Conservation (phyloP, 2,329 filamentous ascomycete species). For the Cercospora canescens region DNA sequence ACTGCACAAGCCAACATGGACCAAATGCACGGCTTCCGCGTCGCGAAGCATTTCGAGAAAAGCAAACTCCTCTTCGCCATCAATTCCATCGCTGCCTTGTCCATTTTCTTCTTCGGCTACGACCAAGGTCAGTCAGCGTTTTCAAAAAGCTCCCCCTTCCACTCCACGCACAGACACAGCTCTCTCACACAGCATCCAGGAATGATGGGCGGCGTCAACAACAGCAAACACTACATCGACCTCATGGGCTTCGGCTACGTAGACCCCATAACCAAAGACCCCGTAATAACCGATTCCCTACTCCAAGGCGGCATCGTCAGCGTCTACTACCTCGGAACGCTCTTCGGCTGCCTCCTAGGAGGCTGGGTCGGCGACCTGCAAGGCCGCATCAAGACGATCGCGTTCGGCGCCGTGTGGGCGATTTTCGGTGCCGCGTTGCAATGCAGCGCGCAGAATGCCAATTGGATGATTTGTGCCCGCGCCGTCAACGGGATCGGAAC, state of each 20-base stretch:
- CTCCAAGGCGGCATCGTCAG: slow-evolving; percentile 64
- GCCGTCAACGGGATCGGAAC: slow-evolving; percentile 55
- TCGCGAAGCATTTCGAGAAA: slow-evolving; percentile 52
- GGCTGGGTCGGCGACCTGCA: slow-evolving; percentile 65
- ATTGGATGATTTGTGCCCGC: slow-evolving; percentile 59
- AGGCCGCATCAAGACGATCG: slow-evolving; percentile 65
- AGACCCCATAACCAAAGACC: slow-evolving; percentile 37
- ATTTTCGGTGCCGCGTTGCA: slow-evolving; percentile 61
- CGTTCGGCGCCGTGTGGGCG: slow-evolving; percentile 51
- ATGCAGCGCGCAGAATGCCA: slow-evolving; percentile 63
- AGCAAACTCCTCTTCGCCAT: slow-evolving; percentile 58
- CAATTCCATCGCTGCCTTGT: slow-evolving; percentile 63
- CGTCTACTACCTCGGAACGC: slow-evolving; percentile 61
- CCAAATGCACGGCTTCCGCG: slow-evolving; percentile 27
- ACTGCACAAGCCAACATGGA: slow-evolving; percentile 18
- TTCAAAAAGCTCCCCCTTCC: not conserved
- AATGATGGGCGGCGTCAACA: slow-evolving; percentile 66
- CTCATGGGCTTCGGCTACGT: slow-evolving; percentile 66
- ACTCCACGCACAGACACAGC: no score
- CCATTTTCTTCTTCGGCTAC: slow-evolving; percentile 65
- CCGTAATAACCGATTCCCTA: slow-evolving; percentile 59
- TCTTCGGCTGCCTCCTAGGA: slow-evolving; percentile 63
- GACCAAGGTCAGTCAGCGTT: slow-evolving; percentile 33
- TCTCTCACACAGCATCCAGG: slow-evolving; percentile 19
- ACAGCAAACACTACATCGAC: slow-evolving; percentile 62